Evolutionary conservation across 2,329 filamentous ascomycete genomes (phyloP).

Genomic region (Zasmidium citrigriseum): DNA sequence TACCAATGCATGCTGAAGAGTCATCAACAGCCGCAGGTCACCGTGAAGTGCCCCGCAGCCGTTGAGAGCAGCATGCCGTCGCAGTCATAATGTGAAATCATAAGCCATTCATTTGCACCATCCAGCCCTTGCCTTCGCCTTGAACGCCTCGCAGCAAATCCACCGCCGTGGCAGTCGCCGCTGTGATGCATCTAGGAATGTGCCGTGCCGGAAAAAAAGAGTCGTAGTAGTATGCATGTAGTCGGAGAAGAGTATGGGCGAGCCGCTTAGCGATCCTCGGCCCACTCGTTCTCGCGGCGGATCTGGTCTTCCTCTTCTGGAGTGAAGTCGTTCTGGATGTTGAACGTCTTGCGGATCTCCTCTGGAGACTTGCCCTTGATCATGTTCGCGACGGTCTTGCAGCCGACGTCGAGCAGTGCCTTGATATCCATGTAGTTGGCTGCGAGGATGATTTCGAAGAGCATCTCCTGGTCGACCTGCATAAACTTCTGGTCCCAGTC

Average conservation of each 20-base stretch:
- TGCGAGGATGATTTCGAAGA: slow-evolving; percentile 97
- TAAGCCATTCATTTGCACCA: no score
- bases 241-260: background rate
- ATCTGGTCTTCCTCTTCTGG: slow-evolving; percentile 98
- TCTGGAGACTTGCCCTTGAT: slow-evolving; percentile 99
- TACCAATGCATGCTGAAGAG: background rate
- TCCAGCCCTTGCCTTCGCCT: slow-evolving; percentile 2
- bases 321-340: slow-evolving; percentile 99
- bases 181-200: slow-evolving; percentile 16
- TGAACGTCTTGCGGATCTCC: slow-evolving; percentile 99
- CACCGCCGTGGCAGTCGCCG: slow-evolving; percentile 5
- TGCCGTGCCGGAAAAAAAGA: background rate
- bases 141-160: slow-evolving; percentile 13
- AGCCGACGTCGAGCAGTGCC: slow-evolving; percentile 93
- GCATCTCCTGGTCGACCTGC: slow-evolving; percentile 99
- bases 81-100: slow-evolving; percentile 8
- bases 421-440: slow-evolving; percentile 99
- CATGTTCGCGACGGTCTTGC: slow-evolving; percentile 99
- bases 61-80: slow-evolving; percentile 6
- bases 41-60: slow-evolving; percentile 2
- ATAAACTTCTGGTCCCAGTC: slow-evolving; percentile 99
- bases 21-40: slow-evolving; percentile 3
- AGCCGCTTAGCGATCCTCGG: slow-evolving; percentile 37
- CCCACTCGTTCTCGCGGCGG: slow-evolving; percentile 57
- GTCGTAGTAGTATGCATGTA: slow-evolving; percentile 1